A percentile compares a stretch with the other conserved stretches of the same genome.
Evolutionary conservation across 2,329 filamentous ascomycete genomes (phyloP).

Genomic region (Penicillium frequentans): DNA sequence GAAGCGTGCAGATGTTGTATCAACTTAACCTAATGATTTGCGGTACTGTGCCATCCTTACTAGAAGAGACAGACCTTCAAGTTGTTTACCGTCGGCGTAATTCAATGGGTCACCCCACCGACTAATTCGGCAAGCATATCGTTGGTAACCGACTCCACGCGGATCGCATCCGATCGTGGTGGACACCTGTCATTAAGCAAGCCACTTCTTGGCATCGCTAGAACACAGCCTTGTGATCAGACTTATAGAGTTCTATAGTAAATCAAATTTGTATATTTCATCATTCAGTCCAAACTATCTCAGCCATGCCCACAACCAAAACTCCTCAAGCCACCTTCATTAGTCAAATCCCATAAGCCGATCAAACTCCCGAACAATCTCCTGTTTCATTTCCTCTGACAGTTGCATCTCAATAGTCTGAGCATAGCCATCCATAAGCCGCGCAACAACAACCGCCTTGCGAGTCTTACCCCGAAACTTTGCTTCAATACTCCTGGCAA

Average conservation of each 20-base stretch:
- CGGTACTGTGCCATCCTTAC: too few relatives aligned
- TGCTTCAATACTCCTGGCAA: conserved; percentile 22
- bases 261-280: too few relatives aligned
- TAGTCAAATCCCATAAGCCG: conserved; percentile 3
- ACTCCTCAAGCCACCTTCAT: not conserved
- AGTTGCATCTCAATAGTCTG: conserved; percentile 13
- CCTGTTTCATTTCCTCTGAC: conserved; percentile 12
- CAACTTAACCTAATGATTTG: too few relatives aligned
- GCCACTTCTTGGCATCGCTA: too few relatives aligned
- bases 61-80: not conserved
- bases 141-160: not conserved
- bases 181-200: too few relatives aligned
- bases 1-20: too few relatives aligned
- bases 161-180: too few relatives aligned
- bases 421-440: conserved; percentile 18
- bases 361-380: conserved; percentile 19
- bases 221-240: too few relatives aligned
- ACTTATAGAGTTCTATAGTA: too few relatives aligned
- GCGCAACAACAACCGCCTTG: conserved; percentile 18
- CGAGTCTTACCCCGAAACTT: conserved; percentile 18
- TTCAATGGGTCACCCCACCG: not conserved
- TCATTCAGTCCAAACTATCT: too few relatives aligned
- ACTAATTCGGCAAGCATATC: not conserved
- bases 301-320: not conserved
- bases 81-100: not conserved